Percentiles rank a stretch among this genome's conserved stretches.
Conservation (phyloP, 23 red algal genomes). For the Gracilaria gracilis region DNA sequence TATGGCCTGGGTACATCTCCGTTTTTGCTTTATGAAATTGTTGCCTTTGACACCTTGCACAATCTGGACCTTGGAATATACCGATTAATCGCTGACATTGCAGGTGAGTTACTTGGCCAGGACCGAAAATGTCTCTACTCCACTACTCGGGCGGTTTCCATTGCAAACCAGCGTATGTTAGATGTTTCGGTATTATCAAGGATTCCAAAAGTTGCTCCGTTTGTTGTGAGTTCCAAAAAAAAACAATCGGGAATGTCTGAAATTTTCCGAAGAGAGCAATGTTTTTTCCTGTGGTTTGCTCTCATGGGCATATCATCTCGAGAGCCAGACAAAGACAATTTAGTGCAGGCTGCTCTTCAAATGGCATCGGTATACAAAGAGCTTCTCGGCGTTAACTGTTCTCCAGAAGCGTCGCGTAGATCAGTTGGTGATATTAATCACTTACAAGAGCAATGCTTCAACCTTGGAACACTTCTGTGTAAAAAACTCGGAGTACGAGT, state of each 20-base stretch:
- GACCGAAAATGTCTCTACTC: not conserved
- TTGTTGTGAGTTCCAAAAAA: not conserved
- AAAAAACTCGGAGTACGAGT: not conserved
- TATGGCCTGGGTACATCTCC: not conserved
- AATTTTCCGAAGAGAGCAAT: not conserved
- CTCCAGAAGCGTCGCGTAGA: not conserved
- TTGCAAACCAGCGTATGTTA: not conserved
- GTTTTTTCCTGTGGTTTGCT: not conserved
- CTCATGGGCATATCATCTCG: not conserved
- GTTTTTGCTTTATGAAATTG: not conserved
- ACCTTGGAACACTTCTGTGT: not conserved
- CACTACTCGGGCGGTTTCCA: not conserved
- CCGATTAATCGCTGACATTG: not conserved
- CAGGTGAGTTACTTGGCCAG: not conserved
- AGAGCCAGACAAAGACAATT: not conserved
- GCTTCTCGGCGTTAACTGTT: not conserved
- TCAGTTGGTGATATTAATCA: not conserved
- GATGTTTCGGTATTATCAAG: not conserved
- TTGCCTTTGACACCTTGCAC: not conserved
- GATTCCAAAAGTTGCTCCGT: not conserved
- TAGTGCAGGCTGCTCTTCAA: not conserved
- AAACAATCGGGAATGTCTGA: not conserved
- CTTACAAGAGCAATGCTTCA: not conserved
- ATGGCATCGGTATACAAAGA: not conserved
- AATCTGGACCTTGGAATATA: not conserved